phyloP scores from a whole-genome alignment of 1,139 yeast species.

The Yamadazyma taylorii region DNA sequence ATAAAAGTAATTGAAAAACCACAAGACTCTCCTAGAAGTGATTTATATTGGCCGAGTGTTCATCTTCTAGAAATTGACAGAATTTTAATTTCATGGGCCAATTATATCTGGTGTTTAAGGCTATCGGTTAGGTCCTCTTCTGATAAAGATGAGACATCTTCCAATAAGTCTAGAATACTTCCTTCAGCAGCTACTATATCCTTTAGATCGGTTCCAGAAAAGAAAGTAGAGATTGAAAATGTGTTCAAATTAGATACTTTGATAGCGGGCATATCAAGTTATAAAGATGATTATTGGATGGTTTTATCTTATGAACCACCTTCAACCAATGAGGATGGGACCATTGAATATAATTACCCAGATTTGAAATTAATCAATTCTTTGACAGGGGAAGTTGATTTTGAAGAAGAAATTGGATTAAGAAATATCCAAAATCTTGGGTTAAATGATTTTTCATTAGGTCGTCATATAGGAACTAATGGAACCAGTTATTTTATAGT shows the following conservation, averaged over 20 bases:
- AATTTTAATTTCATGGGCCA: conserved; percentile 81
- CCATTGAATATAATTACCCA: conserved; percentile 47
- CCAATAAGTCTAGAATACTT: conserved; percentile 36
- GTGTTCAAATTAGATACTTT: conserved; percentile 57
- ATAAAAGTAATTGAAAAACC: conserved; percentile 60
- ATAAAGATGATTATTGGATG: conserved; percentile 64
- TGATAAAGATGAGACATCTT: conserved; percentile 18
- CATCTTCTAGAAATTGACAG: conserved; percentile 67
- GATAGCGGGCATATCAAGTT: conserved; percentile 77
- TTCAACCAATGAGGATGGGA: conserved; percentile 22
- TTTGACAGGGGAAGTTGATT: conserved; percentile 68
- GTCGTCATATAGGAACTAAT: conserved; percentile 41
- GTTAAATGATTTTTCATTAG: conserved; percentile 74
- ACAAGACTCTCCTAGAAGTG: conserved; percentile 65
- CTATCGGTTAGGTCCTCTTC: conserved; percentile 32
- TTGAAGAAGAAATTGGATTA: conserved; percentile 78
- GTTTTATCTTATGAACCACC: conserved; percentile 58
- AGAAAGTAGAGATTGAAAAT: conserved; percentile 56
- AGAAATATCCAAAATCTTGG: conserved; percentile 62
- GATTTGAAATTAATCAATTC: conserved; percentile 71
- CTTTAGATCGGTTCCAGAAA: conserved; percentile 56
- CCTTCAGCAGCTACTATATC: conserved; percentile 71
- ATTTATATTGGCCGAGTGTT: conserved; percentile 80
- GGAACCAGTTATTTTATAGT: conserved; percentile 59
- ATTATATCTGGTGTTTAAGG: conserved; percentile 71